Percentiles rank a stretch among this genome's conserved stretches.
Evolutionary conservation across 2,329 filamentous ascomycete species (phyloP).

Genomic region (Epichloe sylvatica): DNA sequence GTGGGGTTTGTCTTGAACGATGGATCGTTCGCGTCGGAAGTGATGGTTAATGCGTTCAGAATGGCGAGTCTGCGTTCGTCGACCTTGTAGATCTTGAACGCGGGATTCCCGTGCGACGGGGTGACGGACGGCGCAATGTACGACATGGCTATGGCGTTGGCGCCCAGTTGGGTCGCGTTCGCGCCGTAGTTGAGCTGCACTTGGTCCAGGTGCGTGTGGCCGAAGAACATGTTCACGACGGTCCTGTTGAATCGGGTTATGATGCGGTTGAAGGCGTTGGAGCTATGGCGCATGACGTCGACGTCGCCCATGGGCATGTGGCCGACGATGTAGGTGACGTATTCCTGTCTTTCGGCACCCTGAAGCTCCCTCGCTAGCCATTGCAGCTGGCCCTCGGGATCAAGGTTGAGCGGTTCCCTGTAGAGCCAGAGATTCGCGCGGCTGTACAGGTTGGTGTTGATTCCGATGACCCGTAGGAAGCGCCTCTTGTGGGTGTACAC

Average conservation of each 20-base stretch:
- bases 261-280: constrained; percentile 37
- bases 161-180: constrained; percentile 25
- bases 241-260: constrained; percentile 38
- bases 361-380: constrained; percentile 20
- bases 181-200: constrained; percentile 41
- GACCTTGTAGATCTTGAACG: constrained; percentile 43
- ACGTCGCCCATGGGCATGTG: constrained; percentile 39
- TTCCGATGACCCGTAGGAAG: constrained; percentile 41
- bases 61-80: constrained; percentile 31
- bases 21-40: not conserved
- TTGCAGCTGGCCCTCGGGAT: not conserved
- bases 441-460: constrained; percentile 46
- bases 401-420: not conserved
- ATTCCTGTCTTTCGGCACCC: constrained; percentile 32
- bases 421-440: constrained; percentile 39
- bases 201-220: constrained; percentile 41
- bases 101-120: constrained; percentile 38
- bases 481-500: not conserved
- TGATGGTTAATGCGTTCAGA: not conserved
- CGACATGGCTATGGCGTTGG: constrained; percentile 32
- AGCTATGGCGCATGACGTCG: constrained; percentile 37
- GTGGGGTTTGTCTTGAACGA: not conserved
- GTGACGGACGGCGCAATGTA: constrained; percentile 41
- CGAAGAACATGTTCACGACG: constrained; percentile 41
- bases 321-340: constrained; percentile 41